Evolutionary conservation across 345 rosid genomes (phyloP).

Genomic region (Eucalyptus globulus): DNA sequence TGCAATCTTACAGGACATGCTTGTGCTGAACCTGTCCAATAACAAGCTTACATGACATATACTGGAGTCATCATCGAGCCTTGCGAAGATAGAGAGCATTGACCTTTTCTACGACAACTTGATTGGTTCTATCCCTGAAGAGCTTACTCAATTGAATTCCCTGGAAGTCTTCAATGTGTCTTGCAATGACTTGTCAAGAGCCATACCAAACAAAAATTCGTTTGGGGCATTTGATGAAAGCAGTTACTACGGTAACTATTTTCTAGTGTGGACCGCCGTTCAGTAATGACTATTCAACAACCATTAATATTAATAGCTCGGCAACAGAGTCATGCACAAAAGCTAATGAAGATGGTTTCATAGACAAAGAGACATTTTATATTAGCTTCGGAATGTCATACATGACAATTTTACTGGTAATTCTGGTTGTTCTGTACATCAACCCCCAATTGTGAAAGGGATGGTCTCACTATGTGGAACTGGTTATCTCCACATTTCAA

Average conservation of each 20-base stretch:
- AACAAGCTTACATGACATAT: not conserved
- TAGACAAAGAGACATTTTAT: not conserved
- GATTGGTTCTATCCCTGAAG: not conserved
- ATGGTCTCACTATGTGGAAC: no score
- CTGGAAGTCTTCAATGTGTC: not conserved
- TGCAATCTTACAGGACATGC: not conserved
- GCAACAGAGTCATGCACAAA: rapidly evolving
- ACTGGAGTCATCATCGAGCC: rapidly evolving
- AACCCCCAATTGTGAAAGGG: rapidly evolving
- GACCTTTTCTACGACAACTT: not conserved
- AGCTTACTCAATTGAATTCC: not conserved
- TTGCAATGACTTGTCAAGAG: not conserved
- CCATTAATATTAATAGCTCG: not conserved
- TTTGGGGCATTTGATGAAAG: not conserved
- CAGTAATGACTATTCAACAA: not conserved
- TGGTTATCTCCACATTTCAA: not conserved
- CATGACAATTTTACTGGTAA: rapidly evolving
- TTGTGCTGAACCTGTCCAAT: not conserved
- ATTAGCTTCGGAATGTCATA: rapidly evolving
- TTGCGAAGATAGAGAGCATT: not conserved
- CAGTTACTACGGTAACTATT: rapidly evolving
- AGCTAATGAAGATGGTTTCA: not conserved
- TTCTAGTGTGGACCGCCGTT: not conserved
- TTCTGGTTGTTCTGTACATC: rapidly evolving
- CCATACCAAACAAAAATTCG: rapidly evolving